Evolutionary conservation across 805 yeast species (phyloP), one percentile per base, ranked within the genome.

Genomic region (Cyberlindnera xylosilytica): DNA sequence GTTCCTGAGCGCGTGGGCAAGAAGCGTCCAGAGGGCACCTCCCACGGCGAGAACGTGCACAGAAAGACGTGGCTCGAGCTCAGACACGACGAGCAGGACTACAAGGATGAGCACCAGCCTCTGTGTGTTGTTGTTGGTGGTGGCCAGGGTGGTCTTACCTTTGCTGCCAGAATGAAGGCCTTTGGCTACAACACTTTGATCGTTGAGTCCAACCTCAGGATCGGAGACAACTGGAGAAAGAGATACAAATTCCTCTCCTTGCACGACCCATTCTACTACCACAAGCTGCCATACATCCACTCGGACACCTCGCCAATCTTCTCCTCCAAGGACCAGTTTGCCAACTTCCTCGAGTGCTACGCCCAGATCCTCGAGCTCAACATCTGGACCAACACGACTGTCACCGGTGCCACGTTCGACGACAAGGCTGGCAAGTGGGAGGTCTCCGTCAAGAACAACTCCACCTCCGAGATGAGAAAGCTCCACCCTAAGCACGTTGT

Each of bases 181-280:
- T 60, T 68, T 60, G 76, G 76, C 10, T 58, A 70, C 30, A 62
- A 64, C 37, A 54, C 66, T 1, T 57, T 71, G 34, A 64, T 71
- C 36, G 60, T 71, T 16, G 74, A 70, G 33, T 57, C 60, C 18
- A 63, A 66, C 51, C 23, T 45, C 38, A 52, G 61, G 24, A 58
- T 70, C 38, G 76, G 76, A 45, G 76, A 71, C 47, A 70, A 71
- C 53, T 71, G 76, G 76, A 62, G 76, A 53, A 58, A 60, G 42
- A 56, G 76, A 31, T 71, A 71, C 51, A 66, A 65, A 51, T 70
- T 72, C 38, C 55, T 71, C 29, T 69, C 71, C 6, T 53, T 71
- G 22, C 76, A 71, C 50, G 76, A 71, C 50, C 74, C 75, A 1
- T 70, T 66, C 43, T 69, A 66, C 61, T 64, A 64, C 45, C 70